A percentile compares a stretch with the other conserved stretches of the same genome.
Evolutionary conservation across 2,329 filamentous ascomycete species (phyloP).

Genomic region (Penicillium sp.): DNA sequence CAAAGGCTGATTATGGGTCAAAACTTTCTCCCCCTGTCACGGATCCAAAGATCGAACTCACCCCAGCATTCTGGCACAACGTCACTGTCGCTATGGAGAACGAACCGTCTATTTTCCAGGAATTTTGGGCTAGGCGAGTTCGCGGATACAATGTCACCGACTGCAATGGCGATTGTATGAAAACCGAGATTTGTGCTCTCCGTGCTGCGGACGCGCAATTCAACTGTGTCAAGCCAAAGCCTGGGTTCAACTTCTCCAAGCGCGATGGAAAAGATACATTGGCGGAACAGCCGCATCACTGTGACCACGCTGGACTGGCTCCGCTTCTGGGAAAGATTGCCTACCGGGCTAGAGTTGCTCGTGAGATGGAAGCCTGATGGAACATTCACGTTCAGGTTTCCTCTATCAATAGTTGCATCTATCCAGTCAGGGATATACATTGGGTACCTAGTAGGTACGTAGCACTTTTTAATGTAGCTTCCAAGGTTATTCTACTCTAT

Average conservation of each 20-base stretch:
- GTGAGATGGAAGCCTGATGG: slow-evolving; percentile 4
- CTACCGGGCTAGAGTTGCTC: slow-evolving; percentile 10
- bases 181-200: slow-evolving; percentile 54
- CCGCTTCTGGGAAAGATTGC: slow-evolving; percentile 25
- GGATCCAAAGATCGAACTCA: slow-evolving; percentile 49
- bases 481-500: too few species aligned
- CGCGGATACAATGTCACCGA: slow-evolving; percentile 47
- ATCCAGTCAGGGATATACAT: too few species aligned
- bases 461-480: too few species aligned
- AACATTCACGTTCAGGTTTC: neutral
- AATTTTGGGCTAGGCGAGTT: slow-evolving; percentile 51
- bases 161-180: slow-evolving; percentile 50
- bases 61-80: slow-evolving; percentile 62
- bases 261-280: slow-evolving; percentile 10
- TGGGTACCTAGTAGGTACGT: too few species aligned
- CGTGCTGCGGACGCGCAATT: slow-evolving; percentile 56
- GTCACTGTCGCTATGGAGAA: slow-evolving; percentile 53
- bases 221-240: slow-evolving; percentile 49
- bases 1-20: slow-evolving; percentile 56
- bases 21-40: slow-evolving; percentile 47
- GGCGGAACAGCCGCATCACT: slow-evolving; percentile 14
- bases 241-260: slow-evolving; percentile 41
- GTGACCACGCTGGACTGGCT: slow-evolving; percentile 29
- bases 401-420: too few species aligned
- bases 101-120: slow-evolving; percentile 48